Evolutionary conservation across 2,329 filamentous ascomycete species (phyloP).

Genomic region (Stemphylium beticola): DNA sequence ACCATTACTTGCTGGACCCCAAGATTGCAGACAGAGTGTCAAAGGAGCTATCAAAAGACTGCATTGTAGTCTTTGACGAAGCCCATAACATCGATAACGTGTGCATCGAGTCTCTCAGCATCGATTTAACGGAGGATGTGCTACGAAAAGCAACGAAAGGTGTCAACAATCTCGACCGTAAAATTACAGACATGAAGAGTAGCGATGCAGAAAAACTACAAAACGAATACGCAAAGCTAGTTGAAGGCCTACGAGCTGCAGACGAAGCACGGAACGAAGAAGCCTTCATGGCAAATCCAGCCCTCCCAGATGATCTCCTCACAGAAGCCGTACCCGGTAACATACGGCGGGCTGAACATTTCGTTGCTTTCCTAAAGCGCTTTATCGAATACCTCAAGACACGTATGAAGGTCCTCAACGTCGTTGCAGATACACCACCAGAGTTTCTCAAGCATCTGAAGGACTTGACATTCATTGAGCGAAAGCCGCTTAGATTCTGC

Average conservation of each 20-base stretch:
- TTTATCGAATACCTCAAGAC: constrained; percentile 99
- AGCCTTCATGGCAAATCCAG: constrained; percentile 96
- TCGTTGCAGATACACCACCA: constrained; percentile 94
- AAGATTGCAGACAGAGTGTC: constrained; percentile 97
- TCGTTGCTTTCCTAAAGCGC: constrained; percentile 89
- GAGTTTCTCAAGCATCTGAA: constrained; percentile 93
- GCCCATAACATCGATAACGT: constrained; percentile 99
- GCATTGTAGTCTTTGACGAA: constrained; percentile 98
- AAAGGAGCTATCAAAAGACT: constrained; percentile 94
- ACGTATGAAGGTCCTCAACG: constrained; percentile 96
- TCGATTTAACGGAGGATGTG: constrained; percentile 95
- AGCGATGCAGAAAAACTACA: constrained; percentile 94
- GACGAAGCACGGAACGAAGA: constrained; percentile 92
- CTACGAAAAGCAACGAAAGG: constrained; percentile 88
- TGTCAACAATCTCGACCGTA: constrained; percentile 87
- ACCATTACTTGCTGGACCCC: constrained; percentile 95
- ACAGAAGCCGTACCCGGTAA: constrained; percentile 97
- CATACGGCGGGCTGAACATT: constrained; percentile 93
- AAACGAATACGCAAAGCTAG: constrained; percentile 92
- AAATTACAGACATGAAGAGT: constrained; percentile 93
- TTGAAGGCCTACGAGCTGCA: constrained; percentile 85
- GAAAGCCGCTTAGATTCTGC: constrained; percentile 92
- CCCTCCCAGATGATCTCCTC: constrained; percentile 88
- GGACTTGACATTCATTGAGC: constrained; percentile 96
- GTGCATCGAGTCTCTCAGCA: constrained; percentile 96